Conservation (phyloP, 208 protist species). For the Herpetomonas tarakana region DNA sequence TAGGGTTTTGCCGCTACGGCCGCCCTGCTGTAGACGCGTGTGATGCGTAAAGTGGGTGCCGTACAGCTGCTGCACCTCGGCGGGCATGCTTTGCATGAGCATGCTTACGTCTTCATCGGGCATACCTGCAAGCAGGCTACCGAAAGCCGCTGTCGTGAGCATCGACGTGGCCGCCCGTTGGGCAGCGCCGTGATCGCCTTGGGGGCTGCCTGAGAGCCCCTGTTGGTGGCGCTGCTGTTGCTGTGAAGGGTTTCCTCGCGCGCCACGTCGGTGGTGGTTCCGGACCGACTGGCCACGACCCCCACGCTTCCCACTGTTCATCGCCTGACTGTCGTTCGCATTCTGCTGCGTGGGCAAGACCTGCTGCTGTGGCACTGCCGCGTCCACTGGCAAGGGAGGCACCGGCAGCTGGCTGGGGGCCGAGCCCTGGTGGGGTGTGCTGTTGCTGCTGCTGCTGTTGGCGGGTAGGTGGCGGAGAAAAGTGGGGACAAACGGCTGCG, state of each 20-base stretch:
- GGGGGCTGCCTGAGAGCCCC: not conserved
- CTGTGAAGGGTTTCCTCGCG: no score
- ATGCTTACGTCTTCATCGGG: not conserved
- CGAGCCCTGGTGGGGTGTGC: no score
- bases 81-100: constrained; percentile 1
- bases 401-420: no score
- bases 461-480: no score
- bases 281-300: no score
- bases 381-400: no score
- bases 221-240: not conserved
- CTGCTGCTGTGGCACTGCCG: no score
- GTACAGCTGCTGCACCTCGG: constrained; percentile 12
- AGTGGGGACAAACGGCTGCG: not conserved
- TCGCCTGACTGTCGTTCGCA: no score
- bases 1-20: not conserved
- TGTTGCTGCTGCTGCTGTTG: no score
- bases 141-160: not conserved
- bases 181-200: not conserved
- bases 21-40: not conserved
- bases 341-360: no score
- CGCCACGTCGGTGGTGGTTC: no score
- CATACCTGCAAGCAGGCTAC: not conserved
- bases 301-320: no score
- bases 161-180: constrained; percentile 1
- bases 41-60: not conserved